These are phyloP conservation scores for Canavalia gladiata DNA, from an alignment of 306 rosid species.

Conservation along the genomic window DNA sequence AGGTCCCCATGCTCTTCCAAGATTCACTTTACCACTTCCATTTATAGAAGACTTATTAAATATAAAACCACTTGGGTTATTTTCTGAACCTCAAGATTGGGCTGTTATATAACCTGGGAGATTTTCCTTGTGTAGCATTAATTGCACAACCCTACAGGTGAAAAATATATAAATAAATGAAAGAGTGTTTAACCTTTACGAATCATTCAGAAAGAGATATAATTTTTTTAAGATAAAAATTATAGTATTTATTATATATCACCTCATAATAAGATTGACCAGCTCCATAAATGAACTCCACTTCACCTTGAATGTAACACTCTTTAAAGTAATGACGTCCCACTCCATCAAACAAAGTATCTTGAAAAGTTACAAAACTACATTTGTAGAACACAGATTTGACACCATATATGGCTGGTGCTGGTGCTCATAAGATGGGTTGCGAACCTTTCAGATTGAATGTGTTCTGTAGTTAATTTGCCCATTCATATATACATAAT, in stretches of 20 bases:
- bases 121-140: neutral
- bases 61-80: constrained; percentile 52
- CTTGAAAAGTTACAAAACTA: constrained; percentile 54
- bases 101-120: constrained; percentile 54
- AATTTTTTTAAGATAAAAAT: neutral
- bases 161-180: neutral
- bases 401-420: constrained; percentile 49
- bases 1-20: constrained; percentile 62
- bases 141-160: constrained; percentile 43
- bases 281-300: constrained; percentile 52
- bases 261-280: constrained; percentile 55
- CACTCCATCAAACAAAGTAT: constrained; percentile 41
- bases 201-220: neutral
- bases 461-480: neutral
- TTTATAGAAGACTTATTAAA: constrained; percentile 27
- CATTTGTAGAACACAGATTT: constrained; percentile 47
- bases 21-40: constrained; percentile 44
- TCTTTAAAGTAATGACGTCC: constrained; percentile 56
- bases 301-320: constrained; percentile 56
- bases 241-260: neutral
- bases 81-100: constrained; percentile 4
- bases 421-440: constrained; percentile 43
- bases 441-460: neutral
- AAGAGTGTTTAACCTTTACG: neutral
- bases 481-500: no score